Evolutionary conservation across 1,284 basidiomycete species (phyloP), one percentile per base, ranked within the genome.

Genomic region (Porogramme epimiltina): DNA sequence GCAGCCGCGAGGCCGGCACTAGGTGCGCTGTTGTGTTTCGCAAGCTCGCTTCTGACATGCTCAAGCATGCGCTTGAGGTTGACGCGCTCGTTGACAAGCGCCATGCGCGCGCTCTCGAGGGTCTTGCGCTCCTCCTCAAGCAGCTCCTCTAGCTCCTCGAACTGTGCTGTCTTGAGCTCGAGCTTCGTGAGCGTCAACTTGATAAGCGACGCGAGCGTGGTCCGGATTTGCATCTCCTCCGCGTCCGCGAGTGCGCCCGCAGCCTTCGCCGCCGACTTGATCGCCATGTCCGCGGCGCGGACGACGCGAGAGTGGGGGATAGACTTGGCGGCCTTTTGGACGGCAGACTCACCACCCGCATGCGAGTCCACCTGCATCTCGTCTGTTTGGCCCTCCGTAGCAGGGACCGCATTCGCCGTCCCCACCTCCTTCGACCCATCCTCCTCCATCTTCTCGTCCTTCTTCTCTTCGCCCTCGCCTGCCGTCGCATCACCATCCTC

Each of bases 131-230:
- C 95, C 52, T 91, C 87, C 68, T 97, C 95, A 39, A 98, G 75
- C 19, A 93, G 76, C 46, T 90, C 87, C 68, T 98, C 95, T 47
- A 98, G 77, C 66, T 92, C 86, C 68, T 96, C 94, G 65, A 97
- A 97, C 68, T 95, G 90, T 3, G 81, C 73, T 80, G 94, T 90
- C 78, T 98, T 97, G 56, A 95, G 76, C 68, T 98, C 95, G 44
- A 99, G 84, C 71, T 98, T 98, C 18, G 86, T 87, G 42, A 98
- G 78, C 51, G 96, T 97, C 25, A 96, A 82, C 64, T 94, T 90
- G 71, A 98, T 91, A 51, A 98, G 81, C 43, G 87, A 83, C 1
- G 90, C 85, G 19, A 98, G 85, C 20, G 95, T 84, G 46, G 82
- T 79, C 42, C 87, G 85, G 57, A 98, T 90, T 49, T 92, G 87